Percentiles rank a stretch among this genome's conserved stretches.
Conservation (phyloP, 2,329 filamentous ascomycete genomes). For the Botrytis fragariae region DNA sequence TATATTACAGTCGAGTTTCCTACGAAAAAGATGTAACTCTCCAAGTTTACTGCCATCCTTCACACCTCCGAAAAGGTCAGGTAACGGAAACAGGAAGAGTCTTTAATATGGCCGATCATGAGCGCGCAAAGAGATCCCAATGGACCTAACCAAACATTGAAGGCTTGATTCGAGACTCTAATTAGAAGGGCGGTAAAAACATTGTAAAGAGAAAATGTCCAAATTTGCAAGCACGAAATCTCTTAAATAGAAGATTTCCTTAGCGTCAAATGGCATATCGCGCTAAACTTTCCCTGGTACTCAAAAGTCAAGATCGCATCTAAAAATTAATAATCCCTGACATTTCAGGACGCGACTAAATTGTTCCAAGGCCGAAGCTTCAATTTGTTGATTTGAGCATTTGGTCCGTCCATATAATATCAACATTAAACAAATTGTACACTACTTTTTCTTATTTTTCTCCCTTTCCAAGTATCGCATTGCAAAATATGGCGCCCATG, state of each 20-base stretch:
- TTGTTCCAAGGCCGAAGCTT: not conserved
- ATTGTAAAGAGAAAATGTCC: conserved; percentile 46
- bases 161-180: conserved; percentile 98
- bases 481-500: conserved; percentile 37
- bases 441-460: not conserved
- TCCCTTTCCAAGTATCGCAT: not conserved
- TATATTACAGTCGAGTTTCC: not conserved
- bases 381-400: conserved; percentile 5
- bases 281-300: conserved; percentile 15
- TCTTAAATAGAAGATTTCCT: conserved; percentile 22
- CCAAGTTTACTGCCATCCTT: conserved; percentile 52
- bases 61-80: conserved; percentile 51
- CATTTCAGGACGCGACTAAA: conserved; percentile 8
- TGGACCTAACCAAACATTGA: conserved; percentile 94
- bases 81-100: conserved; percentile 72
- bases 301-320: not conserved
- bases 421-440: conserved; percentile 12
- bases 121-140: conserved; percentile 84
- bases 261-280: not conserved
- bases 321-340: not conserved
- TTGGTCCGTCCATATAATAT: not conserved
- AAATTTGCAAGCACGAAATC: conserved; percentile 14
- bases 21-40: conserved; percentile 43
- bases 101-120: conserved; percentile 89
- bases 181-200: conserved; percentile 79